Base-by-base conservation (phyloP, 2,329 filamentous ascomycete genomes). In the Aspergillus novoparasiticus region DNA sequence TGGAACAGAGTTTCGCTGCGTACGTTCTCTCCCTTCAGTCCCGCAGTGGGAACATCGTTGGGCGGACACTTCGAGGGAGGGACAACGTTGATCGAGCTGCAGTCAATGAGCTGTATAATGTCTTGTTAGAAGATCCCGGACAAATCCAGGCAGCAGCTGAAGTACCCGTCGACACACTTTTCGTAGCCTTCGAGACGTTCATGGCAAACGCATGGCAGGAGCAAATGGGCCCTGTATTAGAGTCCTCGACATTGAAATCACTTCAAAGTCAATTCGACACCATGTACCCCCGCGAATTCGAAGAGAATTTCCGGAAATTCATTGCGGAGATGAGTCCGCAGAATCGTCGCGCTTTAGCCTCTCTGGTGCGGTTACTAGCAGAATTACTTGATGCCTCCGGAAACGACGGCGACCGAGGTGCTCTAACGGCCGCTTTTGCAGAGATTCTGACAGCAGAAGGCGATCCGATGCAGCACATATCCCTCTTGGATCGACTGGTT, bases 181-280 rank as follows among this genome's bases (percentile, higher is more conserved):
- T 97, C 73, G 90, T 91, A 30, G 91, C 94, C 0, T 98, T 97
- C 75, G 94, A 97, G 75, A 97, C 96, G 65, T 98, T 97, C 70
- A 81, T 97, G 64, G 89, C 88, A 63, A 89, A 93, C 66, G 93
- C 92, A 14, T 98, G 94, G 94, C 89, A 86, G 63, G 91, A 94
- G 68, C 90, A 92, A 70, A 93, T 97, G 84, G 94, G 94, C 0
- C 88, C 92, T 3, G 87, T 98, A 60, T 88, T 98, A 76, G 88
- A 91, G 1, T 84, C 87, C 58, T 84, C 90, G 54, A 85, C 88
- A 6, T 83, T 97, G 43, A 86, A 90, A 61, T 87, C 88, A 1
- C 83, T 98, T n/a, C 93, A 96, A 58, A 72, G 63, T 32, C 79
- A 78, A 54, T 81, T 80, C 64, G 78, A 80, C 59, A 75, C 73